These are phyloP conservation scores for Acephala macrosclerotiorum DNA, from an alignment of 2,329 filamentous ascomycete genomes.

Conservation along the genomic window DNA sequence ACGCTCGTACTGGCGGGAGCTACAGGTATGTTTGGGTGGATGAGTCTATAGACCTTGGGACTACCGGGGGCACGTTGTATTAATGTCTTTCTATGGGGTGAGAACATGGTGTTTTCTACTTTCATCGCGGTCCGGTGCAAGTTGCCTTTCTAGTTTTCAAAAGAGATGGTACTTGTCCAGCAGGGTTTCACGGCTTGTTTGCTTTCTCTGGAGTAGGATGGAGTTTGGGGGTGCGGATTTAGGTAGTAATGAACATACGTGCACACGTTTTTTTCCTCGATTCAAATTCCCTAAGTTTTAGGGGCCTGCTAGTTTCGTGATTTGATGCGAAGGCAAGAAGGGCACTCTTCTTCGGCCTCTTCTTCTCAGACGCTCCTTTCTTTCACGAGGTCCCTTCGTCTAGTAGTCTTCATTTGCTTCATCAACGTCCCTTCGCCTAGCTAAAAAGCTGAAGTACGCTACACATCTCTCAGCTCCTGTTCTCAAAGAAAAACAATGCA, in stretches of 20 bases:
- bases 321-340: too few relatives aligned
- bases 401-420: not conserved
- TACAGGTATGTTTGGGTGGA: conserved; percentile 46
- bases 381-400: too few relatives aligned
- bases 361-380: too few relatives aligned
- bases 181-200: not conserved
- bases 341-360: too few relatives aligned
- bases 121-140: not conserved
- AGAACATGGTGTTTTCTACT: not conserved
- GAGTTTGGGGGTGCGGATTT: not conserved
- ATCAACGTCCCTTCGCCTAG: too few relatives aligned
- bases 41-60: conserved; percentile 36
- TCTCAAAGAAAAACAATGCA: too few relatives aligned
- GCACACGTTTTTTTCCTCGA: not conserved
- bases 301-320: too few relatives aligned
- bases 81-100: not conserved
- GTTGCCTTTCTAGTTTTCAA: not conserved
- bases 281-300: not conserved
- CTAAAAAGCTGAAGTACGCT: too few relatives aligned
- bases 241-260: conserved; percentile 7
- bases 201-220: conserved; percentile 5
- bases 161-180: not conserved
- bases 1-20: conserved; percentile 43
- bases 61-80: not conserved
- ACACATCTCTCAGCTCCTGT: too few relatives aligned